Evolutionary conservation across 495 filamentous ascomycete species (phyloP).

Genomic region (Xylaria flabelliformis): DNA sequence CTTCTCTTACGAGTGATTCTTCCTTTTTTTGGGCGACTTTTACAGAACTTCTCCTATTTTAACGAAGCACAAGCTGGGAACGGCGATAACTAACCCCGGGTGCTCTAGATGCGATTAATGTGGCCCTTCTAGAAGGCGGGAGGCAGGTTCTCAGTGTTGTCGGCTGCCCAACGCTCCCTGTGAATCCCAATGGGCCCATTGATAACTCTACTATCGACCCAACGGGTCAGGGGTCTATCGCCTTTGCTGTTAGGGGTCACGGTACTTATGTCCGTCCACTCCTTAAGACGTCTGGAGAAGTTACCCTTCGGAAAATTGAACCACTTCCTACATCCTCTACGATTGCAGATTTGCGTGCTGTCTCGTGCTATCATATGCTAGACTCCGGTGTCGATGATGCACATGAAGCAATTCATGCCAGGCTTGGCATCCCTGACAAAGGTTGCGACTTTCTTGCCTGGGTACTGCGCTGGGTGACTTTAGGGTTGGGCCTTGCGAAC

Average conservation of each 20-base stretch:
- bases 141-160: constrained; percentile 52
- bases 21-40: neutral
- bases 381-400: constrained; percentile 53
- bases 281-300: constrained; percentile 26
- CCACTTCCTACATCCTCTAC: constrained; percentile 36
- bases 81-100: neutral
- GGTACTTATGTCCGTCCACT: constrained; percentile 62
- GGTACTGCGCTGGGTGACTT: constrained; percentile 68
- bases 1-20: neutral
- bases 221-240: constrained; percentile 60
- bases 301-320: constrained; percentile 31
- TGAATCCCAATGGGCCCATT: constrained; percentile 42
- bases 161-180: constrained; percentile 63
- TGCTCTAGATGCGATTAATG: constrained; percentile 51
- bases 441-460: constrained; percentile 65
- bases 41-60: neutral
- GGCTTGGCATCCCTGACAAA: constrained; percentile 56
- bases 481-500: constrained; percentile 66
- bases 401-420: constrained; percentile 53
- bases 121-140: constrained; percentile 48
- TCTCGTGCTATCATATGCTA: constrained; percentile 48
- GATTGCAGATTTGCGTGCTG: constrained; percentile 42
- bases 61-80: neutral
- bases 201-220: constrained; percentile 54
- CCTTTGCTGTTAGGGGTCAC: constrained; percentile 62